Percentiles rank a stretch among this genome's conserved stretches.
These are phyloP conservation scores for Pichia insulana DNA, from an alignment of 805 yeast genomes.

Conservation along the genomic window DNA sequence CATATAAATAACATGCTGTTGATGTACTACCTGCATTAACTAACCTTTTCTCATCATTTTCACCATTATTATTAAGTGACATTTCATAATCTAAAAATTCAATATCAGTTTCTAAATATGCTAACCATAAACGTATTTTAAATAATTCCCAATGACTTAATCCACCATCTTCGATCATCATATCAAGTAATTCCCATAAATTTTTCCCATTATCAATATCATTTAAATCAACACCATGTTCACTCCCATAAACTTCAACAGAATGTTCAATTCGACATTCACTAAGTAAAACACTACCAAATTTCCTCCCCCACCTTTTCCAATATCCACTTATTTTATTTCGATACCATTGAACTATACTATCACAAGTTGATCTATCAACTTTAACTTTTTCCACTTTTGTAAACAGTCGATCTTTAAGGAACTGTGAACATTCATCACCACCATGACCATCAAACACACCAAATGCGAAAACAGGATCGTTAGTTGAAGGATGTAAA, in stretches of 20 bases:
- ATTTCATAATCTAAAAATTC: constrained; percentile 37
- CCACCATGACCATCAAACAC: constrained; percentile 97
- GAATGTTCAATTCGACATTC: constrained; percentile 1
- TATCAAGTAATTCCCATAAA: constrained; percentile 11
- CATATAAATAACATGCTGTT: constrained; percentile 26
- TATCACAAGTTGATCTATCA: constrained; percentile 28
- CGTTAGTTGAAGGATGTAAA: constrained; percentile 5
- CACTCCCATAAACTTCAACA: neutral
- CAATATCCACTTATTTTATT: constrained; percentile 74
- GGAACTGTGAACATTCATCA: constrained; percentile 55
- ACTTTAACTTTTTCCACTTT: constrained; percentile 39
- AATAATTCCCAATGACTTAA: constrained; percentile 43
- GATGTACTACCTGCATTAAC: constrained; percentile 31
- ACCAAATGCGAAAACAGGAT: constrained; percentile 54
- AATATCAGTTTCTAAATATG: constrained; percentile 60
- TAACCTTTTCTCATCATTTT: constrained; percentile 3
- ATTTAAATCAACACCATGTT: constrained; percentile 8
- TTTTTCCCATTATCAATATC: constrained; percentile 10
- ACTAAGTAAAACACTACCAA: constrained; percentile 3
- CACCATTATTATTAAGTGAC: constrained; percentile 9
- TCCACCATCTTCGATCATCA: constrained; percentile 4
- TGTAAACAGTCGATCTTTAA: constrained; percentile 44
- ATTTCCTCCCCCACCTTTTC: constrained; percentile 58
- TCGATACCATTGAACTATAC: constrained; percentile 46
- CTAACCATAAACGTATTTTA: constrained; percentile 48